These are phyloP conservation scores for Pascua sp. DNA, from an alignment of 1,284 basidiomycete genomes.

Conservation along the genomic window DNA sequence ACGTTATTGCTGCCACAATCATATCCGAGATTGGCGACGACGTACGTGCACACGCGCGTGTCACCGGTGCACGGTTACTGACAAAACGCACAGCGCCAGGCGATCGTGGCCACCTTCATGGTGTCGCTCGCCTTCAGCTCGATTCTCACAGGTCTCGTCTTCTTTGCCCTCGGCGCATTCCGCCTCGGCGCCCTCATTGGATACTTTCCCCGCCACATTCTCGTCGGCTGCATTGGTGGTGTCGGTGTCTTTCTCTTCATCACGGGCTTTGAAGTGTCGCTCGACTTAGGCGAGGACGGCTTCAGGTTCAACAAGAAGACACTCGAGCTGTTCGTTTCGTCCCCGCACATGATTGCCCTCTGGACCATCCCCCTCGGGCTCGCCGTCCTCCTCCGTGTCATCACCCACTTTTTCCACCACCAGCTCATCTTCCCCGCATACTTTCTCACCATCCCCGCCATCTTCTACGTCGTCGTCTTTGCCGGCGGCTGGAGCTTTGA, in stretches of 20 bases:
- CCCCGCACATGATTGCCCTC: conserved; percentile 61
- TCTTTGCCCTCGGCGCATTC: conserved; percentile 79
- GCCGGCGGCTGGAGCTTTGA: conserved; percentile 63
- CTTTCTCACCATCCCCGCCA: conserved; percentile 75
- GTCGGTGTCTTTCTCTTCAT: conserved; percentile 88
- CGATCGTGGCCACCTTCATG: conserved; percentile 85
- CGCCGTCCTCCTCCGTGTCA: conserved; percentile 72
- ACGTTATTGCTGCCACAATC: conserved; percentile 80
- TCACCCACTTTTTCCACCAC: conserved; percentile 77
- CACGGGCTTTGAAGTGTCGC: conserved; percentile 81
- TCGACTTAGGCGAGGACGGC: conserved; percentile 75
- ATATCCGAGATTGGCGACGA: conserved; percentile 68
- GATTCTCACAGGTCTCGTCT: conserved; percentile 87
- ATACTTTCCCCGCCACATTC: conserved; percentile 94
- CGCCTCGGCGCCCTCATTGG: conserved; percentile 82
- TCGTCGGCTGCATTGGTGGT: conserved; percentile 93
- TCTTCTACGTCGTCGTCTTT: conserved; percentile 78
- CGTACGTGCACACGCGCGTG: conserved; percentile 25
- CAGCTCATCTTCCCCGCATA: conserved; percentile 90
- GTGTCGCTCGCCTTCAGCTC: conserved; percentile 85
- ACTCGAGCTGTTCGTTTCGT: conserved; percentile 59
- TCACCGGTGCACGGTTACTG: not conserved
- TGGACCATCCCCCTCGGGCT: conserved; percentile 75
- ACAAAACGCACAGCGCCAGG: conserved; percentile 51
- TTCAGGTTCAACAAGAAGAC: conserved; percentile 66